Evolutionary conservation across 2,329 filamentous ascomycete species (phyloP).

Genomic region (Periconia macrospinosa): DNA sequence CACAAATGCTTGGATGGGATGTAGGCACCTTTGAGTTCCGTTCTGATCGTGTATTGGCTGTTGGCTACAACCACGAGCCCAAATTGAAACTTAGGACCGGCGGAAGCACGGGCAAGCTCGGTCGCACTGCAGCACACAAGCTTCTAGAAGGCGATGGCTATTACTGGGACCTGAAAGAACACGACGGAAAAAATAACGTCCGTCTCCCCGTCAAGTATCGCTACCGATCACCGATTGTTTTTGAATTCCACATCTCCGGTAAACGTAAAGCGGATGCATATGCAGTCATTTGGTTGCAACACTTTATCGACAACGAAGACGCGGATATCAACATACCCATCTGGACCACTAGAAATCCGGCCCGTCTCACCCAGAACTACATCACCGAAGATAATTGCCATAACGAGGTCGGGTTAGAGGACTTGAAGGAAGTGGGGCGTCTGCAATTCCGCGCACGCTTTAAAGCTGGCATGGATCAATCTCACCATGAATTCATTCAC

Average conservation of each 20-base stretch:
- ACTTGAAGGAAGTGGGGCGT: slow-evolving; percentile 78
- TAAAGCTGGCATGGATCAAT: slow-evolving; percentile 85
- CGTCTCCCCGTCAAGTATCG: slow-evolving; percentile 86
- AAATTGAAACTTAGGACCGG: slow-evolving; percentile 82
- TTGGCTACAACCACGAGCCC: slow-evolving; percentile 62
- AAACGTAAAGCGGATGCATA: slow-evolving; percentile 74
- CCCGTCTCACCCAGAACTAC: slow-evolving; percentile 86
- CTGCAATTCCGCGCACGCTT: slow-evolving; percentile 80
- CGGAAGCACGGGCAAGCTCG: slow-evolving; percentile 74
- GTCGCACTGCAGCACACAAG: slow-evolving; percentile 63
- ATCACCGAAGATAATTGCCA: slow-evolving; percentile 77
- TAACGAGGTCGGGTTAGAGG: slow-evolving; percentile 70
- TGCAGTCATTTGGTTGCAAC: slow-evolving; percentile 82
- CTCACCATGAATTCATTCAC: slow-evolving; percentile 79
- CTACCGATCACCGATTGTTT: slow-evolving; percentile 85
- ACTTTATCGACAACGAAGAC: slow-evolving; percentile 78
- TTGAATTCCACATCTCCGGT: slow-evolving; percentile 75
- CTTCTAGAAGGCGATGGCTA: slow-evolving; percentile 62
- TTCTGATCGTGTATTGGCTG: slow-evolving; percentile 68
- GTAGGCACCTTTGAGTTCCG: slow-evolving; percentile 91
- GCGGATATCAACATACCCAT: slow-evolving; percentile 83
- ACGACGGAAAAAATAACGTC: slow-evolving; percentile 57
- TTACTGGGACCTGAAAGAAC: slow-evolving; percentile 60
- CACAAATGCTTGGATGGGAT: slow-evolving; percentile 86
- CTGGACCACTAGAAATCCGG: slow-evolving; percentile 76